A percentile compares a stretch with the other conserved stretches of the same genome.
These are phyloP conservation scores for Herpomyces periplanetae DNA, from an alignment of 2,329 filamentous ascomycete genomes.

Conservation along the genomic window DNA sequence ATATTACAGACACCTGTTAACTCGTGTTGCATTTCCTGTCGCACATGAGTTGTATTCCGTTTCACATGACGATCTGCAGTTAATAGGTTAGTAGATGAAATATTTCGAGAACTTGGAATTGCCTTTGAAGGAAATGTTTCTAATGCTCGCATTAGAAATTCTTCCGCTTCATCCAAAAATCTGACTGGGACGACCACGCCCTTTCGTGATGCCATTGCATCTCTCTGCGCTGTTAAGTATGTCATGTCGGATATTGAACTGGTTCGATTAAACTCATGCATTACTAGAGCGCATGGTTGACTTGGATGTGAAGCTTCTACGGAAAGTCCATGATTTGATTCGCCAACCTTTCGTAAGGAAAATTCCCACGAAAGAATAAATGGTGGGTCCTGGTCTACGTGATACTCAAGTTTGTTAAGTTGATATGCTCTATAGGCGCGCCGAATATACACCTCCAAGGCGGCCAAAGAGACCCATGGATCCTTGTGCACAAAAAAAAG, in stretches of 20 bases:
- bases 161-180: slow-evolving; percentile 76
- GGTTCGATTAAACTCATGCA: slow-evolving; percentile 31
- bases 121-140: slow-evolving; percentile 51
- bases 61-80: slow-evolving; percentile 33
- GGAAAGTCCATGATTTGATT: slow-evolving; percentile 54
- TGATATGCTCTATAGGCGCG: slow-evolving; percentile 87
- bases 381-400: slow-evolving; percentile 22
- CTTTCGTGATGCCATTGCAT: slow-evolving; percentile 33
- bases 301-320: slow-evolving; percentile 42
- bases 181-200: slow-evolving; percentile 76
- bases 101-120: too few relatives aligned
- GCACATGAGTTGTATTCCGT: slow-evolving; percentile 17
- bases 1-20: slow-evolving; percentile 73
- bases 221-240: slow-evolving; percentile 31
- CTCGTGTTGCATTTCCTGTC: slow-evolving; percentile 24
- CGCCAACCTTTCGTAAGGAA: slow-evolving; percentile 58
- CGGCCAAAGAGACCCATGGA: slow-evolving; percentile 66
- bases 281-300: slow-evolving; percentile 21
- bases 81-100: slow-evolving; percentile 15
- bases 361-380: slow-evolving; percentile 85
- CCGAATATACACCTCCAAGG: slow-evolving; percentile 78
- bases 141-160: slow-evolving; percentile 41
- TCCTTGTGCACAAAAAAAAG: slow-evolving; percentile 84
- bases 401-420: slow-evolving; percentile 56
- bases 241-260: slow-evolving; percentile 90